Base-by-base conservation (phyloP, 2,329 filamentous ascomycete genomes). In the Chaetomium strumarium region DNA sequence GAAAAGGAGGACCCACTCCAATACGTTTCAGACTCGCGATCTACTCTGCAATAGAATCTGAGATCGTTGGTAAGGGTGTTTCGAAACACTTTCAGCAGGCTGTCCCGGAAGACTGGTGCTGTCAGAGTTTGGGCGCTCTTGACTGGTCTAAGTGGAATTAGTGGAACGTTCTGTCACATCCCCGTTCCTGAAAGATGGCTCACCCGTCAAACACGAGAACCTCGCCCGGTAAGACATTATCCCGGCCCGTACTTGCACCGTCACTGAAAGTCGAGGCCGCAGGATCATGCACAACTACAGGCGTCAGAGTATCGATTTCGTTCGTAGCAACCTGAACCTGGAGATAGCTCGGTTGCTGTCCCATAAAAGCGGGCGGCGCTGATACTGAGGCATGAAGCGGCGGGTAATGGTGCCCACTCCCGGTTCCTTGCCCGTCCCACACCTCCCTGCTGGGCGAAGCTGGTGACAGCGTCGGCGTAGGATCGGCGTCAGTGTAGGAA, bases 141-240 rank as follows among this genome's bases (percentile, higher is more conserved):
- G 8, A 64, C 59, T 1, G 53, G 60, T 11, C 61, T 63, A 8
- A 39, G 8, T 2, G 31, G 16, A 17, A 7, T 13, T 12, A 31
- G 45, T 55, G 56, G 33, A 31, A 33, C 33, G 12, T 34, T 14
- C 16, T 24, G 13, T 9, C 11, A 14, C 30, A 10, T 8, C 12
- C 11, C 33, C 16, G 5, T 16, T 24, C 14, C 16, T 6, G 16
- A 17, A 29, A 6, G 3, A 12, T 12, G 12, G 46, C 60, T 58
- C 45, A 59, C 57, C 63, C 63, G 31, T 66, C 63, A 52, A 59
- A 66, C 24, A 64, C 33, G 12, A 64, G 14, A 45, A 62, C 60
- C 53, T 66, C 64, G 4, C 64, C 64, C 1, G 64, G 64, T 42
- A 64, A 29, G 9, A 66, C 63, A 39, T 64, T 63, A 46, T 65